phyloP scores from a whole-genome alignment of 768 basidiomycete species.

The Agaricus blazei region DNA sequence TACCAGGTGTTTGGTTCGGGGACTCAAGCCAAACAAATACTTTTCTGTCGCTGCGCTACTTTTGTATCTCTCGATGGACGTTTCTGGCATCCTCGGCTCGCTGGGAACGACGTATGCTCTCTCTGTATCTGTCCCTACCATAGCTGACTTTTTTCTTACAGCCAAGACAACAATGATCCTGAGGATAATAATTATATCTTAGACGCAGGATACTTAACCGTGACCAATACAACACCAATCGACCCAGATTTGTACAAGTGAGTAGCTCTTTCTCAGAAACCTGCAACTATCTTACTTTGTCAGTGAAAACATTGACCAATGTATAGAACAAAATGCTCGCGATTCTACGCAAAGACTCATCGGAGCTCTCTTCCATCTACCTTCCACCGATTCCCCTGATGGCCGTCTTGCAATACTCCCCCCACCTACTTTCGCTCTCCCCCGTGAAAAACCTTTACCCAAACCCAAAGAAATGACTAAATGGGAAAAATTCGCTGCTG shows the following conservation, averaged over 20 bases:
- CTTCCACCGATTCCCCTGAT: slow-evolving; percentile 66
- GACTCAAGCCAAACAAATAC: slow-evolving; percentile 19
- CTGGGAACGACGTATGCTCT: slow-evolving; percentile 59
- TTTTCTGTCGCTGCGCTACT: not conserved
- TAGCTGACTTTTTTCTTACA: slow-evolving; percentile 24
- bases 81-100: slow-evolving; percentile 71
- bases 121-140: not conserved
- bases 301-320: slow-evolving; percentile 76
- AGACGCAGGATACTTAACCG: slow-evolving; percentile 79
- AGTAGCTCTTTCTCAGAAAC: slow-evolving; percentile 16
- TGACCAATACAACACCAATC: slow-evolving; percentile 83
- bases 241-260: slow-evolving; percentile 83
- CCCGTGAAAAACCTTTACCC: slow-evolving; percentile 88
- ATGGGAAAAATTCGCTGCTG: slow-evolving; percentile 93
- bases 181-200: slow-evolving; percentile 33
- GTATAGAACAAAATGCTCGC: slow-evolving; percentile 72
- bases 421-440: slow-evolving; percentile 67
- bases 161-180: slow-evolving; percentile 77
- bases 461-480: slow-evolving; percentile 92
- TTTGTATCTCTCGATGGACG: slow-evolving; percentile 54
- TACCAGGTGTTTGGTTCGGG: slow-evolving; percentile 8
- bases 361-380: slow-evolving; percentile 75
- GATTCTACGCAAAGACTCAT: slow-evolving; percentile 82
- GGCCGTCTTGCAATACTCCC: slow-evolving; percentile 86
- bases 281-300: not conserved